Percentiles rank a stretch among this genome's conserved stretches.
Conservation (phyloP, 495 filamentous ascomycete genomes). For the Penicillium pulvis region DNA sequence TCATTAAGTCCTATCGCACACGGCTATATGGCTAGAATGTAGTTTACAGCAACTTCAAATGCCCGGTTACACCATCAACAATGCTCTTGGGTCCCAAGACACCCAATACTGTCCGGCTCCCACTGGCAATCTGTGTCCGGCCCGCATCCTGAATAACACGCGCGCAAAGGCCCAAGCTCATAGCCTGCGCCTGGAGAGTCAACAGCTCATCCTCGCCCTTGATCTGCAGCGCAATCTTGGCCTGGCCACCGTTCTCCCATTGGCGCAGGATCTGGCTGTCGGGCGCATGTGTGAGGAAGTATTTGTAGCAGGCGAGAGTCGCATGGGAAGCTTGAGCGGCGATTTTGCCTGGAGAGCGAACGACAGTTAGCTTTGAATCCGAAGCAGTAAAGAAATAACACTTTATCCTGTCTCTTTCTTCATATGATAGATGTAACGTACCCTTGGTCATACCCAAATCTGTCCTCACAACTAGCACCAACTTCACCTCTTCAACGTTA, state of each 20-base stretch:
- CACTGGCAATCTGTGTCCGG: slow-evolving; percentile 92
- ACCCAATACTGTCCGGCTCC: slow-evolving; percentile 88
- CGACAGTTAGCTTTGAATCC: slow-evolving; percentile 2
- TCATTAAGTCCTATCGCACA: slow-evolving; percentile 24
- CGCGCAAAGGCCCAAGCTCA: slow-evolving; percentile 82
- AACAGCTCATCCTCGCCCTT: slow-evolving; percentile 82
- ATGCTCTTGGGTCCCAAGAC: slow-evolving; percentile 86
- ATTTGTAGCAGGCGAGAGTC: slow-evolving; percentile 94
- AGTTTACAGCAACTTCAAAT: slow-evolving; percentile 77
- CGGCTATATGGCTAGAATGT: slow-evolving; percentile 10
- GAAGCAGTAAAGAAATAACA: too few relatives aligned
- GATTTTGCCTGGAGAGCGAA: slow-evolving; percentile 74
- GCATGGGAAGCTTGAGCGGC: slow-evolving; percentile 96
- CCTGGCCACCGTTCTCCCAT: slow-evolving; percentile 85
- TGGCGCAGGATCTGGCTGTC: slow-evolving; percentile 67
- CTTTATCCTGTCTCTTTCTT: neutral
- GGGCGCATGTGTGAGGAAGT: slow-evolving; percentile 59
- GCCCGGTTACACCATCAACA: slow-evolving; percentile 83
- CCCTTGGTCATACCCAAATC: slow-evolving; percentile 97
- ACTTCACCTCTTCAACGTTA: slow-evolving; percentile 81
- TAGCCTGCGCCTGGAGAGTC: slow-evolving; percentile 72
- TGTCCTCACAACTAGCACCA: slow-evolving; percentile 88
- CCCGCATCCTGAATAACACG: slow-evolving; percentile 94
- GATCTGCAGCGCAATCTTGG: slow-evolving; percentile 87
- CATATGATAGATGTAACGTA: slow-evolving; percentile 36